Base-by-base conservation (phyloP, 1,284 basidiomycete species). In the Malassezia furfur region DNA sequence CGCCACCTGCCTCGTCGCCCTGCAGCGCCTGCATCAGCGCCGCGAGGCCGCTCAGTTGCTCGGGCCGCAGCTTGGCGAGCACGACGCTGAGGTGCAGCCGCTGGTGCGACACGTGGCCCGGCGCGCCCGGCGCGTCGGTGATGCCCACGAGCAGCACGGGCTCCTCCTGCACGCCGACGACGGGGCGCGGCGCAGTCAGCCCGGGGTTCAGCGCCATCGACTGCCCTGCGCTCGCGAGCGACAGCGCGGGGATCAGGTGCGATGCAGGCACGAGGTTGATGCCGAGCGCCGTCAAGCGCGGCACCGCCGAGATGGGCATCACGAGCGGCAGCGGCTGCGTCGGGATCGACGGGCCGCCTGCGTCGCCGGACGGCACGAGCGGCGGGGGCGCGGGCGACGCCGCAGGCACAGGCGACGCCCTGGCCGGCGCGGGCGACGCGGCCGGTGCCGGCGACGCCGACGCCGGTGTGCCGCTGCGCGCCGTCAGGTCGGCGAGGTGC, bases 61-160 rank as follows among this genome's bases (percentile, higher is more conserved):
- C 53, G 8, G 69, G 65, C n/a, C 55, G 64, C 46, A 73, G 50
- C 44, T 63, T 66, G 43, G 65, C 65, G n/a, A 73, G 48, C 21
- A 72, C 64, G 17, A 73, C 69, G 32, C 64, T 66, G 14, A 73
- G 52, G 47, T 73, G 67, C 37, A 73, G 43, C 36, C 69, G 70
- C 54, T 71, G 67, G 52, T 61, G 59, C 45, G 59, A 63, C 14
- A 40, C 60, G 21, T 41, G 44, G 6, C 36, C 15, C 11, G 56
- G 25, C 8, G 30, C 54, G 52, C 5, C 39, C 34, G 48, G 54
- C 47, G 48, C 56, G 36, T 70, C 66, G 34, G 68, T 69, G 54
- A 74, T 69, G 17, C 72, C 72, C 25, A 72, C 43, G 36, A 74
- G 56, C 11, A 73, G 59, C 8, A 70, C 70, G 4, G 70, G 58